These are phyloP conservation scores for Epichloe brachyelytri DNA, from an alignment of 2,329 filamentous ascomycete species.

Conservation along the genomic window DNA sequence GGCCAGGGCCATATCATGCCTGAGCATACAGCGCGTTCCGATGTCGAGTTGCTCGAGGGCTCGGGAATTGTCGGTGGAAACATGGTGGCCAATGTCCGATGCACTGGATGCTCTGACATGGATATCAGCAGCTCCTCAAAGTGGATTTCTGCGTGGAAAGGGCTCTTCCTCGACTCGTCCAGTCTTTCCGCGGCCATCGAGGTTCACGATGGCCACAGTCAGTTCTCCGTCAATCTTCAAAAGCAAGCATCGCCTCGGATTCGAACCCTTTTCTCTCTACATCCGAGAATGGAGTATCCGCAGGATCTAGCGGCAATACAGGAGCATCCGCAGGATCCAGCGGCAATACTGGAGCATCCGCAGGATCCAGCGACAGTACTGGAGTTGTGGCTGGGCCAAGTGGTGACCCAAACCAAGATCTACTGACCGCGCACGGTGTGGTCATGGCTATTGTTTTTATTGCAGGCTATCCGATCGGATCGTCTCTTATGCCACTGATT, in stretches of 20 bases:
- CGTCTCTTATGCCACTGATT: slow-evolving; percentile 45
- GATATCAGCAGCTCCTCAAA: slow-evolving; percentile 24
- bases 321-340: neutral
- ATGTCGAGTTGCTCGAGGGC: slow-evolving; percentile 42
- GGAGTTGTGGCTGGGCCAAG: neutral
- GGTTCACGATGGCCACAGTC: slow-evolving; percentile 32
- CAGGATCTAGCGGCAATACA: neutral
- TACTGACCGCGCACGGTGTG: slow-evolving; percentile 39
- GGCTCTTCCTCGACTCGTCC: slow-evolving; percentile 33
- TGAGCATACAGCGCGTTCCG: slow-evolving; percentile 26
- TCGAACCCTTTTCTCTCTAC: slow-evolving; percentile 36
- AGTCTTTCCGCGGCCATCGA: slow-evolving; percentile 26
- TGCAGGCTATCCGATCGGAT: slow-evolving; percentile 45
- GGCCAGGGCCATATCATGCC: slow-evolving; percentile 37
- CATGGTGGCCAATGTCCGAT: slow-evolving; percentile 49
- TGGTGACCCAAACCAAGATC: slow-evolving; percentile 11
- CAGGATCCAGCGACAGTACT: neutral
- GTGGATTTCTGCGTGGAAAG: slow-evolving; percentile 43
- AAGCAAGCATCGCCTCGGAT: slow-evolving; percentile 33
- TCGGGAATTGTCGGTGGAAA: slow-evolving; percentile 39
- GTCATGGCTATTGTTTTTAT: slow-evolving; percentile 50
- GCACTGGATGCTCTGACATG: slow-evolving; percentile 38
- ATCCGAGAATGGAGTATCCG: slow-evolving; percentile 1
- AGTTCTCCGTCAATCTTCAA: slow-evolving; percentile 36
- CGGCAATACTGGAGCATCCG: neutral